A percentile compares a stretch with the other conserved stretches of the same genome.
phyloP scores from a whole-genome alignment of 2,329 filamentous ascomycete species.

The Epichloe amarillans region DNA sequence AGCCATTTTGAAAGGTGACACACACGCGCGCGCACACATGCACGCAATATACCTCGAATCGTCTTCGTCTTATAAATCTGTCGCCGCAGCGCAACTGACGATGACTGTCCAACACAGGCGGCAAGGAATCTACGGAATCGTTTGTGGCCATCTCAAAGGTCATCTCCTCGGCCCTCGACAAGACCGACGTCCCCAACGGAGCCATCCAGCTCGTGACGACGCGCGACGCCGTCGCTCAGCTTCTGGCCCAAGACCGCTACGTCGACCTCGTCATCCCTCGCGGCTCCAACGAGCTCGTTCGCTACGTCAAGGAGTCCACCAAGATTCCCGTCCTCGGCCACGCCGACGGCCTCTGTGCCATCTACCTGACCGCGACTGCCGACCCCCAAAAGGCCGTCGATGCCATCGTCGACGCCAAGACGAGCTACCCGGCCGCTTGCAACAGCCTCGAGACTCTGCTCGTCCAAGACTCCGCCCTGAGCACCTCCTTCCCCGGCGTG shows the following conservation, averaged over 20 bases:
- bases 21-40: not conserved
- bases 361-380: constrained; percentile 72
- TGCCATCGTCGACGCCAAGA: constrained; percentile 84
- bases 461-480: constrained; percentile 59
- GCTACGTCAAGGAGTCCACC: constrained; percentile 79
- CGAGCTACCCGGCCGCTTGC: constrained; percentile 87
- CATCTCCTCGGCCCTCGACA: constrained; percentile 64
- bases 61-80: no score
- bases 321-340: constrained; percentile 94
- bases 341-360: constrained; percentile 81
- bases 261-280: constrained; percentile 94
- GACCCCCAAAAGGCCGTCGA: constrained; percentile 57
- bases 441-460: constrained; percentile 89
- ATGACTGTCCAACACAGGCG: constrained; percentile 35
- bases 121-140: constrained; percentile 91
- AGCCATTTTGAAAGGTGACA: constrained; percentile 75
- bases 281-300: constrained; percentile 79
- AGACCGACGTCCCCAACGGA: constrained; percentile 64
- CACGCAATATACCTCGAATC: no score
- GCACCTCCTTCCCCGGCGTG: constrained; percentile 53
- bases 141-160: constrained; percentile 80
- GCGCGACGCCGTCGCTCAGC: constrained; percentile 74
- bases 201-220: constrained; percentile 92
- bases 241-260: constrained; percentile 73
- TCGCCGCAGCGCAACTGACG: no score